phyloP scores from a whole-genome alignment of 176 grass and related monocot species.

The Alopecurus myosuroides region DNA sequence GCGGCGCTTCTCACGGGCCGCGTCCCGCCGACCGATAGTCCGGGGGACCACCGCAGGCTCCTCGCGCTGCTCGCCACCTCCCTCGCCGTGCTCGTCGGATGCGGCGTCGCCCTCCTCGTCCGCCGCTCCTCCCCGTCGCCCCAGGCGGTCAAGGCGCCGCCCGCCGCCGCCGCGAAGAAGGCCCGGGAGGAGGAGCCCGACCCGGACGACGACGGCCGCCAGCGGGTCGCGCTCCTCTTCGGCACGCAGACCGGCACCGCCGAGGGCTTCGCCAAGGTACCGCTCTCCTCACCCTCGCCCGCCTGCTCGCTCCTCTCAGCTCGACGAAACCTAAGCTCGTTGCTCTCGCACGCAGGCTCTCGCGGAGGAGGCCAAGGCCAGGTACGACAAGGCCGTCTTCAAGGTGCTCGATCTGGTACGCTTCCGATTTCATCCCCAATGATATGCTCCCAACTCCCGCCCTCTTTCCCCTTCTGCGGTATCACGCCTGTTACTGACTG shows the following conservation, averaged over 20 bases:
- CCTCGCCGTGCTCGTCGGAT: conserved; percentile 70
- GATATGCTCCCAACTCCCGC: neutral
- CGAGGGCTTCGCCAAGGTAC: conserved; percentile 81
- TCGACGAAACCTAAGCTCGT: neutral
- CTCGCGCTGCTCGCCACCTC: conserved; percentile 59
- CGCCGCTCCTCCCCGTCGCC: conserved; percentile 20
- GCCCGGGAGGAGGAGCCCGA: conserved; percentile 25
- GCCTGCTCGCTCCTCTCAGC: neutral
- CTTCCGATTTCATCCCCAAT: neutral
- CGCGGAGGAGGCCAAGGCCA: conserved; percentile 73
- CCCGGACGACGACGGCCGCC: conserved; percentile 65
- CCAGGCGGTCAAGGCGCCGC: neutral
- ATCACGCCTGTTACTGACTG: neutral
- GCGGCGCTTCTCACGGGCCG: conserved; percentile 66
- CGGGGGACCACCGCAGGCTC: conserved; percentile 36
- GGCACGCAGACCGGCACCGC: conserved; percentile 94
- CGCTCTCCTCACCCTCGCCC: neutral
- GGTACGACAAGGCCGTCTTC: conserved; percentile 80
- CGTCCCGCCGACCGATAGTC: neutral
- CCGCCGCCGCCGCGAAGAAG: neutral
- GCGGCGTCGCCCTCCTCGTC: conserved; percentile 65
- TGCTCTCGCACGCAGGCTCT: conserved; percentile 52
- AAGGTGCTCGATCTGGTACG: conserved; percentile 91
- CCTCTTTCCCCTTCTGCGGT: neutral
- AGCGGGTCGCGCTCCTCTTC: conserved; percentile 70